Conservation (phyloP, 768 basidiomycete species). For the Fistulinella prunicolor region DNA sequence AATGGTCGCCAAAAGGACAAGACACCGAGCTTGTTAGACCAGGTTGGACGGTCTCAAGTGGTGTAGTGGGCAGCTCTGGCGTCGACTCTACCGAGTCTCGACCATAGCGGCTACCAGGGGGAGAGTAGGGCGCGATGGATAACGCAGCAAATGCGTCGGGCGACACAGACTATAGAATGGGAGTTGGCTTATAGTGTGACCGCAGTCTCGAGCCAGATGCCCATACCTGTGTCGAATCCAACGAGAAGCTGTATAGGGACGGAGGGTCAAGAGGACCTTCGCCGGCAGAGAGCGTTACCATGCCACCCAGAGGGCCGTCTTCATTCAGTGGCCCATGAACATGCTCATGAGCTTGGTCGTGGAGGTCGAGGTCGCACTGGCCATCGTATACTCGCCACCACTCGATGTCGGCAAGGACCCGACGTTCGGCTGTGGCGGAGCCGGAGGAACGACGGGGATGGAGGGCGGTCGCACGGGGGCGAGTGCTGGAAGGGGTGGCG, state of each 20-base stretch:
- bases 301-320: constrained; percentile 20
- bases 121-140: constrained; percentile 55
- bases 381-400: constrained; percentile 83
- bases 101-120: constrained; percentile 39
- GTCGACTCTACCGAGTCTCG: constrained; percentile 55
- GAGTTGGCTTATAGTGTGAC: constrained; percentile 20
- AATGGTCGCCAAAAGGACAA: constrained; percentile 34
- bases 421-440: constrained; percentile 60
- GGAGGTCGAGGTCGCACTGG: constrained; percentile 44
- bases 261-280: constrained; percentile 38
- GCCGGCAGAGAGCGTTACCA: constrained; percentile 36
- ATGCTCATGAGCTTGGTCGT: constrained; percentile 30
- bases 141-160: constrained; percentile 50
- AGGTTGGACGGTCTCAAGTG: constrained; percentile 40
- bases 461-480: constrained; percentile 37
- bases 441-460: constrained; percentile 60
- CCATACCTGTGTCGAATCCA: constrained; percentile 28
- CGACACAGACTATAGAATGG: constrained; percentile 29
- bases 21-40: constrained; percentile 37
- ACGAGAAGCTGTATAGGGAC: constrained; percentile 17
- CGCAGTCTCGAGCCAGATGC: not conserved
- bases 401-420: constrained; percentile 82
- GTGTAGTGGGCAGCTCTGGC: constrained; percentile 41
- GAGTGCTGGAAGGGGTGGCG: constrained; percentile 31
- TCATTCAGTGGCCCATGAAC: constrained; percentile 3